Evolutionary conservation across 1,284 basidiomycete genomes (phyloP), one percentile per base, ranked within the genome.

Genomic region (Trametes sp.): DNA sequence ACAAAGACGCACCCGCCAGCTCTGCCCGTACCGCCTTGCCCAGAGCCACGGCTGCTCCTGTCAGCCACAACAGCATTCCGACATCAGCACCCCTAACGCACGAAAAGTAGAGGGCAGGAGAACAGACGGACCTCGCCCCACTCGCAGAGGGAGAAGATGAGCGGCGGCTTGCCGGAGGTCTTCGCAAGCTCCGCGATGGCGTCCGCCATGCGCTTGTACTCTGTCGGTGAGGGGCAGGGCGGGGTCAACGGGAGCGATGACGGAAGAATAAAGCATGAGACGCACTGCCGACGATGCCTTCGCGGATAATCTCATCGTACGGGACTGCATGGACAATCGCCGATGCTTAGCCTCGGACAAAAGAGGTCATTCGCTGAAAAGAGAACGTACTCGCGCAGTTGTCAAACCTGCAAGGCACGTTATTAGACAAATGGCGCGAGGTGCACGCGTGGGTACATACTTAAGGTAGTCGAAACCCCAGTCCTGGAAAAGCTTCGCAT

Each of bases 381-480:
- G 23, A 14, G 28, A 42, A 62, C 73, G 56, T 70, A 83, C 83
- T 79, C 36, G 78, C 78, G 67, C 84, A 85, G 65, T 85, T 85
- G 64, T 85, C 84, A 61, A 76, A 82, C 62, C 80, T 82, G 24
- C 13, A 6, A 16, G 10, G 11, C 35, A 11, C 5, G 35, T 13
- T 2, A n/a, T 51, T n/a, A 35, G 49, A 23, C 21, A 7, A 21
- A 11, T 19, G 1, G 11, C 23, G 23, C 21, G 24, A 6, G n/a
- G 24, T 21, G n/a, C 2, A 4, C 19, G 16, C 13, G 21, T 23
- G 8, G 1, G 24, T 1, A n/a, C n/a, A 38, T 45, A 84, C 82
- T 85, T 85, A 9, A 85, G 71, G 57, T 81, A 80, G 67, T 85
- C 82, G 60, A 85, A 84, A 1, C 82, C 82, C 84, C 84, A 85